Evolutionary conservation across 495 filamentous ascomycete species (phyloP), one percentile per base, ranked within the genome.

Genomic region (Penicillium odoratum): DNA sequence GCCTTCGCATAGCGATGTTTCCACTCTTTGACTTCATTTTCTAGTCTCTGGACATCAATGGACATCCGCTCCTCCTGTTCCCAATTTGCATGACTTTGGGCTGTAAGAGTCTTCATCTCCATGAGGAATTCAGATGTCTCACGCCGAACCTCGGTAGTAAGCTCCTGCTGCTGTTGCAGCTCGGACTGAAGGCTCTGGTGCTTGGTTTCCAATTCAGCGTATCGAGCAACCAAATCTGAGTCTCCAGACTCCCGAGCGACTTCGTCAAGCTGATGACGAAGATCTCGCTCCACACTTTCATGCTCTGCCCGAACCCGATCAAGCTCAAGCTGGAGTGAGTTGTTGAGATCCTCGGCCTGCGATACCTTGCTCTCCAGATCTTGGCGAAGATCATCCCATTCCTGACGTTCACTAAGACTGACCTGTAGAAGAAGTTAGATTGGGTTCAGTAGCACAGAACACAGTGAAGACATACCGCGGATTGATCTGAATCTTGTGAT

Each of bases 51-150:
- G 29, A 97, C 85, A 28, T 91, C 85, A 55, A 74, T 81, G 42
- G 86, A 83, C 57, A 98, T 77, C 45, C 83, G 81, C 43, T 92
- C 83, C 74, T 98, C 93, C 50, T 84, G 85, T 57, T 96, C 91
- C 77, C 88, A 87, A 11, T 88, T 85, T n/a, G 85, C 73, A 53
- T 85, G 84, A 61, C 85, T 92, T 53, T 91, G 86, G 53, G 90
- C 84, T 11, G 92, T 92, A 38, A 98, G 80, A 31, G 78, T 77
- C 61, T 88, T 88, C 95, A 98, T 98, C 71, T 98, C 93, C 57
- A 82, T 81, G 15, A 98, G 75, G 68, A 91, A 97, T 48, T 86
- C 81, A 52, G 90, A 85, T 0, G 95, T 92, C 74, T 97, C 91
- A 36, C 82, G 84, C 21, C 90, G 84, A 34, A 97, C 94, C 66